A percentile compares a stretch with the other conserved stretches of the same genome.
Evolutionary conservation across 1,139 yeast species (phyloP).

Genomic region (Blastobotrys ciferrii): DNA sequence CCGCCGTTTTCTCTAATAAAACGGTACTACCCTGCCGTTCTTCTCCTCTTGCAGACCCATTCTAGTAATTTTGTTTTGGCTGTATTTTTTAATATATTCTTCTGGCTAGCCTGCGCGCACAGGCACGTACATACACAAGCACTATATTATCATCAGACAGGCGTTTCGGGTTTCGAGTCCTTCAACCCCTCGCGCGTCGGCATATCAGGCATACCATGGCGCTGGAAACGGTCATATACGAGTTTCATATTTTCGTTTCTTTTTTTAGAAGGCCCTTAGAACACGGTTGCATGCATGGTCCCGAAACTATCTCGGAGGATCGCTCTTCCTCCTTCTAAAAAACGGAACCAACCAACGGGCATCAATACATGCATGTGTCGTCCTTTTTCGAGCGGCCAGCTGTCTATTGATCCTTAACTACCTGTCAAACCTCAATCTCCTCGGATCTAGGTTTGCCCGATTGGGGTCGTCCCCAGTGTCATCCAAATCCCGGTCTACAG

Average conservation of each 20-base stretch:
- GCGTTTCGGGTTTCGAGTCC: neutral
- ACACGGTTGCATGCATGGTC: neutral
- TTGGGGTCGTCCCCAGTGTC: neutral
- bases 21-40: too few species aligned
- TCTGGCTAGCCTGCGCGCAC: neutral
- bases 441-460: neutral
- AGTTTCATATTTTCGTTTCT: neutral
- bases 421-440: neutral
- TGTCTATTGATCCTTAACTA: too few species aligned
- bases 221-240: neutral
- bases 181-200: too few species aligned
- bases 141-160: neutral
- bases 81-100: too few species aligned
- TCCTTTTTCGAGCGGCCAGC: too few species aligned
- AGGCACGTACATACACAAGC: neutral
- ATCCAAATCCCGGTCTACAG: neutral
- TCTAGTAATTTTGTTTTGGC: neutral
- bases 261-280: neutral
- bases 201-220: neutral
- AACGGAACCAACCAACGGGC: too few species aligned
- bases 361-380: too few species aligned
- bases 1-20: neutral
- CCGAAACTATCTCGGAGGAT: neutral
- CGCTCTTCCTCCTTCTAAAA: neutral
- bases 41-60: neutral